phyloP scores from a whole-genome alignment of 768 basidiomycete genomes.

The Boletellus ananas region DNA sequence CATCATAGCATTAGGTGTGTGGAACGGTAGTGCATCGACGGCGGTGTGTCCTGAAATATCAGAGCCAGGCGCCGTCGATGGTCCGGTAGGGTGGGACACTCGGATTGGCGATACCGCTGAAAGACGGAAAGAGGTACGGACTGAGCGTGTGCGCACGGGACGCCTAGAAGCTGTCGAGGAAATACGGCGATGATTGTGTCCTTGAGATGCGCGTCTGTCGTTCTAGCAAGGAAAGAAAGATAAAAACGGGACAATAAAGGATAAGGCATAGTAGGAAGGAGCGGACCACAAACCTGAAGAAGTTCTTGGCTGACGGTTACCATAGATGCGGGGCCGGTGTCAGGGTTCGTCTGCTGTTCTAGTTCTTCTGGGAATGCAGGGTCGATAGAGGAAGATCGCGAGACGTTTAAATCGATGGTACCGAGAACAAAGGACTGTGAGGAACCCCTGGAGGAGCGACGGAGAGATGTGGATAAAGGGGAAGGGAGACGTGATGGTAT shows the following conservation, averaged over 20 bases:
- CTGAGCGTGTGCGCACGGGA: constrained; percentile 5
- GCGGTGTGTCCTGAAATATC: not conserved
- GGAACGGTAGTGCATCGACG: constrained; percentile 1
- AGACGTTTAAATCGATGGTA: constrained; percentile 23
- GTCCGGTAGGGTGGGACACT: not conserved
- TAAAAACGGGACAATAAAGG: not conserved
- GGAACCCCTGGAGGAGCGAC: constrained; percentile 20
- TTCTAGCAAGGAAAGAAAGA: constrained; percentile 15
- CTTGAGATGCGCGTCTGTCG: constrained; percentile 12
- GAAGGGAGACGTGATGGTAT: constrained; percentile 13
- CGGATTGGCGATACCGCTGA: constrained; percentile 18
- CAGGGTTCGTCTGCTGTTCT: constrained; percentile 7
- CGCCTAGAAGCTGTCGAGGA: constrained; percentile 22
- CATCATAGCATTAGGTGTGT: constrained; percentile 11
- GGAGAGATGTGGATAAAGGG: constrained; percentile 18
- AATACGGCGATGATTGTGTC: constrained; percentile 17
- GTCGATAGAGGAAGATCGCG: constrained; percentile 18
- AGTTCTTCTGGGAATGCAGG: constrained; percentile 11
- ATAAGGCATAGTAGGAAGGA: not conserved
- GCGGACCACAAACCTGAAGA: constrained; percentile 21
- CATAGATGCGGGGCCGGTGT: constrained; percentile 5
- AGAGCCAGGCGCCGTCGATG: not conserved
- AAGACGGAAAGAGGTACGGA: constrained; percentile 21
- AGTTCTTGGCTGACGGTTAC: constrained; percentile 29
- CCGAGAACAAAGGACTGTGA: constrained; percentile 26